These are phyloP conservation scores for Hyphodiscus hymeniophilus DNA, from an alignment of 495 filamentous ascomycete genomes.

Conservation along the genomic window DNA sequence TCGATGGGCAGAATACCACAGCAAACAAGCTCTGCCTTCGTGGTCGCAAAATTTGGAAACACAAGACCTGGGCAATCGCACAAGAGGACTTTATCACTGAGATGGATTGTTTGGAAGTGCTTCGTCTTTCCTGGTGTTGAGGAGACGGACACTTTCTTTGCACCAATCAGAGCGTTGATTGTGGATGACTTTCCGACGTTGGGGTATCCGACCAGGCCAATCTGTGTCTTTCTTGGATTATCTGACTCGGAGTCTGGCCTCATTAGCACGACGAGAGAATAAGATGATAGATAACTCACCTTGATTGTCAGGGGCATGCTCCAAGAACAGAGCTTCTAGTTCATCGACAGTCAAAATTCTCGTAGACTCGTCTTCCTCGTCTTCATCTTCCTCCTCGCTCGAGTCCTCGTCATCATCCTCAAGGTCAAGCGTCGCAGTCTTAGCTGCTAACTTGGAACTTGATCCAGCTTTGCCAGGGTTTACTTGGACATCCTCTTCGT, in stretches of 20 bases:
- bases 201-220: constrained; percentile 95
- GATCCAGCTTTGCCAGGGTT: constrained; percentile 18
- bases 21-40: constrained; percentile 93
- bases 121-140: constrained; percentile 98
- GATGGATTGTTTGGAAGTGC: constrained; percentile 97
- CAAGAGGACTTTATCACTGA: constrained; percentile 79
- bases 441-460: constrained; percentile 29
- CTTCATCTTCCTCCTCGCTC: constrained; percentile 24
- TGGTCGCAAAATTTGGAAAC: constrained; percentile 95
- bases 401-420: constrained; percentile 37
- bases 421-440: constrained; percentile 27
- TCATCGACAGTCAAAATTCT: constrained; percentile 87
- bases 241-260: constrained; percentile 28
- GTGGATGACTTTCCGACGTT: constrained; percentile 99
- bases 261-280: constrained; percentile 9
- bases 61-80: constrained; percentile 99
- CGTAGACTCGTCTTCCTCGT: constrained; percentile 50
- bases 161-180: constrained; percentile 94
- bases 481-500: constrained; percentile 24
- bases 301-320: constrained; percentile 54
- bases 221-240: constrained; percentile 59
- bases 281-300: constrained; percentile 27
- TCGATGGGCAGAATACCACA: constrained; percentile 96
- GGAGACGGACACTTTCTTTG: constrained; percentile 98
- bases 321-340: constrained; percentile 79